Evolutionary conservation across 805 yeast genomes (phyloP).

Genomic region (Candida boleticola): DNA sequence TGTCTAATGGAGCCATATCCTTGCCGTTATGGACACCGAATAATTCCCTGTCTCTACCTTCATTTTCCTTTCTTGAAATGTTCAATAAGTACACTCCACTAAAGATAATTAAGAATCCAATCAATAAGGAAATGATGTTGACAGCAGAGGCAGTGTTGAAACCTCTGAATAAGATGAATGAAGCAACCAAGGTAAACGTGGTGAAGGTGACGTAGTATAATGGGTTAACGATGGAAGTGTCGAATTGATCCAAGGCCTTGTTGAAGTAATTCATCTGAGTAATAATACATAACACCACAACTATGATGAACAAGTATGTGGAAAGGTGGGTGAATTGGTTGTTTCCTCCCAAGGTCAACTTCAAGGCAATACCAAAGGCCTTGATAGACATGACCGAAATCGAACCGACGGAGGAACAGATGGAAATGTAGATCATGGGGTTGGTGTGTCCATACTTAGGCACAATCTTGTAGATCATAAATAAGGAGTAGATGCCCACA

Average conservation of each 20-base stretch:
- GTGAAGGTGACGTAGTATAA: conserved; percentile 89
- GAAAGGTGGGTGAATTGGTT: conserved; percentile 85
- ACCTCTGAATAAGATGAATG: conserved; percentile 81
- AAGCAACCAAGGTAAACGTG: conserved; percentile 81
- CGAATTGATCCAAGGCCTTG: conserved; percentile 90
- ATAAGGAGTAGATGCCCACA: conserved; percentile 66
- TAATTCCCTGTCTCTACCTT: conserved; percentile 53
- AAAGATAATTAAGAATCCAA: conserved; percentile 85
- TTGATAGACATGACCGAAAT: conserved; percentile 89
- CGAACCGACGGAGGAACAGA: conserved; percentile 88
- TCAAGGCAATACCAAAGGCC: conserved; percentile 90
- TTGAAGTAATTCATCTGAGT: conserved; percentile 94
- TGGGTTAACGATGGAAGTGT: conserved; percentile 89
- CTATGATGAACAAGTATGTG: conserved; percentile 75
- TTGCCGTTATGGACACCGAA: conserved; percentile 54
- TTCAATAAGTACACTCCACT: conserved; percentile 83
- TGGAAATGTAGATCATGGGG: conserved; percentile 87
- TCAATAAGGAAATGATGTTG: conserved; percentile 74
- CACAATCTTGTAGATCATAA: conserved; percentile 81
- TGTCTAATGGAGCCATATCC: conserved; percentile 69
- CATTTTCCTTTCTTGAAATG: conserved; percentile 65
- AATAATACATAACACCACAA: conserved; percentile 76
- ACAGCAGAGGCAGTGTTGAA: conserved; percentile 81
- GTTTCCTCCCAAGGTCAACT: conserved; percentile 78
- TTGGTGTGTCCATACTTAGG: conserved; percentile 76